Evolutionary conservation across 1,139 yeast species (phyloP), one percentile per base, ranked within the genome.

Genomic region (Suhomyces panamericanus): DNA sequence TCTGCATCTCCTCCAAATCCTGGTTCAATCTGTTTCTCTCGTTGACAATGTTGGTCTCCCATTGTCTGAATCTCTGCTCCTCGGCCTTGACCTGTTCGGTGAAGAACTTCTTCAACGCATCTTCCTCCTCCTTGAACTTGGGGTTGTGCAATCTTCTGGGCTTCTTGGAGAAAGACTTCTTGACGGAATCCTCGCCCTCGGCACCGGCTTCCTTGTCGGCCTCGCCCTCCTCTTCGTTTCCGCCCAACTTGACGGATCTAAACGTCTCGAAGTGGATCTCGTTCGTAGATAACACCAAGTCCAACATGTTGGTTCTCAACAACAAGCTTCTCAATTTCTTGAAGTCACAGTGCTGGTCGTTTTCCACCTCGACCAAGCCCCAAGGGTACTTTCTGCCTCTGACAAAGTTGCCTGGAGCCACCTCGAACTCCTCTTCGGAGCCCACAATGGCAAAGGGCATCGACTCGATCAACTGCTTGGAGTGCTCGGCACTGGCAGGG

Each of bases 21-120:
- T 85, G 87, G 70, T 93, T 93, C 65, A 95, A 79, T 66, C 96
- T 83, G 68, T 90, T 89, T 70, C 97, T 85, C 72, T 91, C 98
- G 56, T 87, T 88, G 53, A 90, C 95, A 57, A 93, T 88, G 63
- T 91, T 91, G 56, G 90, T 88, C 70, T 91, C 98, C 98, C 99
- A 93, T 73, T 91, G 96, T 74, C 96, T 85, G 72, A 93, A 95
- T 63, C 99, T 80, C 61, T 88, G 95, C 62, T 95, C 99, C 70
- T 93, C 99, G 40, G 89, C 88, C 72, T 91, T 90, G 51, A 95
- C 96, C 71, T 93, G 98, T 64, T 91, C 98, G n/a, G 98, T 93
- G 69, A 93, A 93, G 66, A 87, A 87, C 69, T 87, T 86, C 78
- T 95, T 90, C 63, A 95, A 77, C 29, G 93, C 87, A 64, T 88